Base-by-base conservation (phyloP, 2,329 filamentous ascomycete genomes). In the Trichoderma afroharzianum region DNA sequence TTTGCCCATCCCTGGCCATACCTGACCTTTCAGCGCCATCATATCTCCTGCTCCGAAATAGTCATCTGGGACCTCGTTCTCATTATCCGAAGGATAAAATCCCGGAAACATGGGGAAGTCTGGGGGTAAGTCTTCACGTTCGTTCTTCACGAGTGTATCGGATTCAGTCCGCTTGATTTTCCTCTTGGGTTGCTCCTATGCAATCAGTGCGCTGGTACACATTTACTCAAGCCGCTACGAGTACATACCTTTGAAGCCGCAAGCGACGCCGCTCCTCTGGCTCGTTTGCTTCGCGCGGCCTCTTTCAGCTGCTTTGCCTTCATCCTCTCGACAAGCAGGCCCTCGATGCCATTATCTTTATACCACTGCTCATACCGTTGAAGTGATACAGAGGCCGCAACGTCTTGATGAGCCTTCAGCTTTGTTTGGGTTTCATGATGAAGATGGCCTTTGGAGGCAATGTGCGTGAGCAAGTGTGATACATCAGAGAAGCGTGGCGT, bases 391-490 rank as follows among this genome's bases (percentile, higher is more conserved):
- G 87, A 85, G n/a, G 92, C 90, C n/a, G 83, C 83, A n/a, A 85
- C 81, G 72, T 97, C 92, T 59, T 88, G 86, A 68, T 89, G 87
- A 70, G 91, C 88, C 71, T 88, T 89, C 75, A 97, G 88, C 76
- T 93, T 91, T 67, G 94, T 87, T 77, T 93, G 94, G 83, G 95
- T 97, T 77, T 93, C 90, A 79, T 93, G 88, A 72, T 94, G 91
- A 39, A 98, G 85, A 80, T 98, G 95, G n/a, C 92, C 92, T 80
- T 98, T 98, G 74, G 95, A 98, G 72, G 92, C 90, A 73, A 98
- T 89, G 79, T 98, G 95, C 14, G 95, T 98, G 78, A 98, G 88
- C 47, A 98, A 85, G 81, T 98, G 95, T 39, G 95, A 97, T 58
- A 94, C 86, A 81, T 98, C 95, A 70, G 94, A 97, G 82, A 98